A percentile compares a stretch with the other conserved stretches of the same genome.
phyloP scores from a whole-genome alignment of 352 stramenopile genomes.

The Pythium plurisporium region DNA sequence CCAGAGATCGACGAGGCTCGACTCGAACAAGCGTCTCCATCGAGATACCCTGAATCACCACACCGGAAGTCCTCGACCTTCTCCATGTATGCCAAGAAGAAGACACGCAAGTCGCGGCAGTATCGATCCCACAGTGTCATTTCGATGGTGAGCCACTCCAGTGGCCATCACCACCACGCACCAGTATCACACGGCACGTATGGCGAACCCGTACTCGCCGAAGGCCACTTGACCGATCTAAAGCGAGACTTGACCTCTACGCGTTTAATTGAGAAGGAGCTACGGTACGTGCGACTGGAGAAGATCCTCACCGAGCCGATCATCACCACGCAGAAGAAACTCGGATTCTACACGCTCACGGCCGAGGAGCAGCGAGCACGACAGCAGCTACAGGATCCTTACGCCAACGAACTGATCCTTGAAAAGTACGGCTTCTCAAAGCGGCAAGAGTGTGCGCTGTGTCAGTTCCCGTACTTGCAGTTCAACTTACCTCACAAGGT shows the following conservation, averaged over 20 bases:
- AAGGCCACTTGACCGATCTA: slow-evolving; percentile 36
- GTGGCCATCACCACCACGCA: slow-evolving; percentile 7
- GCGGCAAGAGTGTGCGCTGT: slow-evolving; percentile 60
- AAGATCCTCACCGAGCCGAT: slow-evolving; percentile 25
- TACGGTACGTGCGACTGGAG: slow-evolving; percentile 46
- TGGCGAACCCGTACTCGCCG: slow-evolving; percentile 36
- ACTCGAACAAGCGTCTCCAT: neutral
- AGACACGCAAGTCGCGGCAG: slow-evolving; percentile 13
- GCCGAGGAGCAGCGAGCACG: slow-evolving; percentile 19
- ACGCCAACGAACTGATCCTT: slow-evolving; percentile 43
- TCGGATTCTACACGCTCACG: slow-evolving; percentile 25
- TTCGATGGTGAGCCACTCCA: slow-evolving; percentile 2
- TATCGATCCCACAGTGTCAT: slow-evolving; percentile 2
- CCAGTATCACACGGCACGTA: slow-evolving; percentile 23
- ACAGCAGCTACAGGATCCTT: slow-evolving; percentile 31
- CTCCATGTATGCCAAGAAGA: slow-evolving; percentile 24
- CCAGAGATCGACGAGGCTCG: neutral
- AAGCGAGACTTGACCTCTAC: slow-evolving; percentile 40
- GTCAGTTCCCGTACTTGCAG: slow-evolving; percentile 44
- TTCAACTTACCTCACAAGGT: slow-evolving; percentile 65
- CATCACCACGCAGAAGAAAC: slow-evolving; percentile 13
- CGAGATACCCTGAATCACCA: neutral
- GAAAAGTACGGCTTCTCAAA: slow-evolving; percentile 61
- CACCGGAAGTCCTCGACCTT: neutral
- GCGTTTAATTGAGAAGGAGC: slow-evolving; percentile 44